Evolutionary conservation across 306 rosid species (phyloP), one percentile per base, ranked within the genome.

Genomic region (Prunus kanzakura): DNA sequence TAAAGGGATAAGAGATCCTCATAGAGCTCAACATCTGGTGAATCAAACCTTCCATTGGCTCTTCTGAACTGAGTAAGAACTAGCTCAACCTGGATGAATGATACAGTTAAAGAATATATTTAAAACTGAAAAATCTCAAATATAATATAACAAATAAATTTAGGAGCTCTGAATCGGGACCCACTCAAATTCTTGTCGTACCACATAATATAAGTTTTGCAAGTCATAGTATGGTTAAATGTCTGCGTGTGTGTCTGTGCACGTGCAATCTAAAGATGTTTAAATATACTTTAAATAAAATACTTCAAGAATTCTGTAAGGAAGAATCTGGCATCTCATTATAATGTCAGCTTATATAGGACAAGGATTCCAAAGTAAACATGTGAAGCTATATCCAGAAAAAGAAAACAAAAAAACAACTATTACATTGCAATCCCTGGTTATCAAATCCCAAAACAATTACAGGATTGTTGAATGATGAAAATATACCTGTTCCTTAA

Each of bases 21-120:
- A 69, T 81, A 81, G 73, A 92, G 86, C 87, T 89, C 90, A 58
- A 69, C 86, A 84, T 96, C 96, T 0, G 90, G 91, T 29, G 80
- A 79, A 67, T 92, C 98, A 73, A 77, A 84, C 81, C 93, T 87
- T 82, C 89, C 98, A 74, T 92, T 92, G 79, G 99, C 99, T 85
- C 97, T 87, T 91, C 86, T 87, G 77, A 96, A 96, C 78, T 96
- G 99, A 67, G 96, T 80, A 78, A 92, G 96, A 84, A 96, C 98
- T 63, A 96, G 92, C 77, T 96, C 99, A 77, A 92, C 93, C 99
- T 96, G 85, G 73, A 85, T 45, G 50, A 83, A 41, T 67, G 18
- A 73, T 54, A 80, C 47, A 73, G 65, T 74, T 67, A 25, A 62
- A 67, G 72, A 67, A 51, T 25, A 73, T 72, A 83, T 67, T 15